phyloP scores from a whole-genome alignment of 768 basidiomycete species.

The Austroboletus eburneus region DNA sequence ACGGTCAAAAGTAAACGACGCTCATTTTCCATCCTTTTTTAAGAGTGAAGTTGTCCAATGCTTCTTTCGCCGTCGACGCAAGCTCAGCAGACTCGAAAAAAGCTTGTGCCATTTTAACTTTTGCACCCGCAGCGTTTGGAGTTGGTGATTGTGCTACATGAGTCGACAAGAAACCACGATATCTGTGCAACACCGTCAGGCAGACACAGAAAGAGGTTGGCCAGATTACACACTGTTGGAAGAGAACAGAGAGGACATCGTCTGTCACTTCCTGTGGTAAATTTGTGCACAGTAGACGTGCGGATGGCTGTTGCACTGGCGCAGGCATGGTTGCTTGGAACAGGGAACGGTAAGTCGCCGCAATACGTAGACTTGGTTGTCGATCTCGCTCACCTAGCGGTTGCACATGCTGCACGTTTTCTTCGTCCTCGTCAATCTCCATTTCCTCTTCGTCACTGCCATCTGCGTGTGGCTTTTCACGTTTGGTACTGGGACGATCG shows the following conservation, averaged over 20 bases:
- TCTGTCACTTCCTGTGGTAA: slow-evolving; percentile 88
- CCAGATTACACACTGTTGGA: slow-evolving; percentile 74
- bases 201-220: neutral
- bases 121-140: slow-evolving; percentile 58
- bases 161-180: slow-evolving; percentile 75
- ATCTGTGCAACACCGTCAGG: slow-evolving; percentile 42
- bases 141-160: slow-evolving; percentile 67
- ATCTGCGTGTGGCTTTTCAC: slow-evolving; percentile 62
- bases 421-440: slow-evolving; percentile 92
- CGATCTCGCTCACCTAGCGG: slow-evolving; percentile 49
- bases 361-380: slow-evolving; percentile 5
- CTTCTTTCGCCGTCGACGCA: slow-evolving; percentile 74
- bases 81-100: slow-evolving; percentile 72
- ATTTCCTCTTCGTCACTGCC: slow-evolving; percentile 80
- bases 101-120: slow-evolving; percentile 78
- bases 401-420: slow-evolving; percentile 39
- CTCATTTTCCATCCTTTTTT: slow-evolving; percentile 85
- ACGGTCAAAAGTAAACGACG: slow-evolving; percentile 57
- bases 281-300: slow-evolving; percentile 74
- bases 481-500: slow-evolving; percentile 57
- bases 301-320: slow-evolving; percentile 50
- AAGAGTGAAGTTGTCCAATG: slow-evolving; percentile 79
- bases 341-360: slow-evolving; percentile 14
- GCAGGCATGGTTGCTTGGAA: slow-evolving; percentile 40
- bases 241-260: slow-evolving; percentile 79